These are phyloP conservation scores for Termitomyces sp. DNA, from an alignment of 768 basidiomycete genomes.

Conservation along the genomic window DNA sequence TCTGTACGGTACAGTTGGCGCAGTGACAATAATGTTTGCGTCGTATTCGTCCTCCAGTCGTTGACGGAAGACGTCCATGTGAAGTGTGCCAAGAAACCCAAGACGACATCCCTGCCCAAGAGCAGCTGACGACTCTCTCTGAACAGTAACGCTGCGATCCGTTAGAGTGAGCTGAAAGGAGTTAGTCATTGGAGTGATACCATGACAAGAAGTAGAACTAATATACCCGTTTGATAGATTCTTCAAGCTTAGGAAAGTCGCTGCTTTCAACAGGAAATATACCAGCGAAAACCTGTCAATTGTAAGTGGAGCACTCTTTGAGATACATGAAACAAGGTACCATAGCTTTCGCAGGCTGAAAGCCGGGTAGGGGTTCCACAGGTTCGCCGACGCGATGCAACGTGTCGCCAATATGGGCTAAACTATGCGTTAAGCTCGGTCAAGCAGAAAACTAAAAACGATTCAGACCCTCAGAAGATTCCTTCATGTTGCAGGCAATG, in stretches of 20 bases:
- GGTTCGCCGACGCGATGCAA: conserved; percentile 69
- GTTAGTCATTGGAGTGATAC: conserved; percentile 7
- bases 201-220: neutral
- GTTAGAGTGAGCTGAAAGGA: conserved; percentile 68
- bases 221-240: conserved; percentile 85
- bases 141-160: conserved; percentile 86
- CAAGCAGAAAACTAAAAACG: neutral
- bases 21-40: conserved; percentile 91
- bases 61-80: conserved; percentile 96
- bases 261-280: conserved; percentile 89
- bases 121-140: conserved; percentile 90
- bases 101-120: conserved; percentile 93
- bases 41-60: conserved; percentile 96
- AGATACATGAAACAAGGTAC: conserved; percentile 34
- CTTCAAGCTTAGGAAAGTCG: conserved; percentile 93
- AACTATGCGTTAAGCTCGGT: neutral
- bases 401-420: conserved; percentile 95
- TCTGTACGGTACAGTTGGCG: conserved; percentile 94
- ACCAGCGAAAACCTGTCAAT: conserved; percentile 81
- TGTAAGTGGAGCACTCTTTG: conserved; percentile 1
- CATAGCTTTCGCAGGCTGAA: conserved; percentile 93
- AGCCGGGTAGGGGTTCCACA: conserved; percentile 85
- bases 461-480: conserved; percentile 79
- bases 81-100: conserved; percentile 92
- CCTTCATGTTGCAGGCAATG: conserved; percentile 97